A percentile compares a stretch with the other conserved stretches of the same genome.
These are phyloP conservation scores for Coniferiporia weirii DNA, from an alignment of 1,284 basidiomycete species.

Conservation along the genomic window DNA sequence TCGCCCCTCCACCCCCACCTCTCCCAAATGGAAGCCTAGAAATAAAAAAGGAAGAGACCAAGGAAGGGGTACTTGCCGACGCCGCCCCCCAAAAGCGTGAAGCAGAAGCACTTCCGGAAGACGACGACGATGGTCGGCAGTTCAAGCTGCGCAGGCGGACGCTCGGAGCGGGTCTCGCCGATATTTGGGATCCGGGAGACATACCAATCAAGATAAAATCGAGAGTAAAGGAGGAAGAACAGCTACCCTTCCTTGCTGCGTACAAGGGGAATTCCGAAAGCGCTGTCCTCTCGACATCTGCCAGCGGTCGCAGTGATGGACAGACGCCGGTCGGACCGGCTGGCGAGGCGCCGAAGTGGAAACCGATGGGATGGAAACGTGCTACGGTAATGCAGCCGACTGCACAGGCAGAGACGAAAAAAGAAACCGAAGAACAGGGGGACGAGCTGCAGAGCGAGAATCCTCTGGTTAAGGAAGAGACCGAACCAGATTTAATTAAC, in stretches of 20 bases:
- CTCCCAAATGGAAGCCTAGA: slow-evolving; percentile 22
- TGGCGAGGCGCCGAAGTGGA: slow-evolving; percentile 31
- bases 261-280: not conserved
- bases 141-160: slow-evolving; percentile 68
- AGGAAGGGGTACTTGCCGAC: slow-evolving; percentile 9
- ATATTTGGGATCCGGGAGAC: slow-evolving; percentile 67
- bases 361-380: slow-evolving; percentile 33
- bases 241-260: slow-evolving; percentile 4
- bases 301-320: not conserved
- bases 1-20: slow-evolving; percentile 37
- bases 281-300: not conserved
- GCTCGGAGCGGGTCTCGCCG: slow-evolving; percentile 49
- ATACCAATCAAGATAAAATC: slow-evolving; percentile 59
- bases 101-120: slow-evolving; percentile 30
- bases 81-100: slow-evolving; percentile 32
- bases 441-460: not conserved
- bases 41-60: slow-evolving; percentile 17
- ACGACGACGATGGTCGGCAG: slow-evolving; percentile 39
- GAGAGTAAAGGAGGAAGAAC: slow-evolving; percentile 36
- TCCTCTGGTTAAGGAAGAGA: slow-evolving; percentile 21
- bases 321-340: slow-evolving; percentile 10
- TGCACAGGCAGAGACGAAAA: not conserved
- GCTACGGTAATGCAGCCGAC: slow-evolving; percentile 5
- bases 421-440: slow-evolving; percentile 8
- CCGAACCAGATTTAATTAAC: slow-evolving; percentile 10